Percentiles rank a stretch among this genome's conserved stretches.
These are phyloP conservation scores for Pyricularia grisea DNA, from an alignment of 2,329 filamentous ascomycete species.

Conservation along the genomic window DNA sequence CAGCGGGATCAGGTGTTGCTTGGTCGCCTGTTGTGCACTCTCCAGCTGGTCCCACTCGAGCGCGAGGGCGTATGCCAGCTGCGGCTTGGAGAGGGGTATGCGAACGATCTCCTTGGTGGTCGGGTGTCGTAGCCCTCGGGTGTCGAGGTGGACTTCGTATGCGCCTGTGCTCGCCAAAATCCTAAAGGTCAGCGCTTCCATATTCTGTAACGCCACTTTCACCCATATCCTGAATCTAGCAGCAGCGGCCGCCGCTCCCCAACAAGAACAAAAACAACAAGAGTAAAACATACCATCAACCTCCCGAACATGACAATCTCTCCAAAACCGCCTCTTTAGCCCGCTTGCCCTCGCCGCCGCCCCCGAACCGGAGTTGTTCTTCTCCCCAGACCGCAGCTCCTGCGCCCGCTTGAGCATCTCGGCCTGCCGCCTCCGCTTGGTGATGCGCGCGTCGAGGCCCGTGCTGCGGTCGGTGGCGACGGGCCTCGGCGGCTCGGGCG, in stretches of 20 bases:
- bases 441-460: constrained; percentile 25
- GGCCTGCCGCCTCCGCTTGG: constrained; percentile 43
- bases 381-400: constrained; percentile 29
- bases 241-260: too few relatives aligned
- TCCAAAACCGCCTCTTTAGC: constrained; percentile 76
- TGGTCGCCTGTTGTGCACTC: constrained; percentile 73
- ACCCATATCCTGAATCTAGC: neutral
- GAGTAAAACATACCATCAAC: constrained; percentile 42
- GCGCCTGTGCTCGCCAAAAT: constrained; percentile 20
- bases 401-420: constrained; percentile 41
- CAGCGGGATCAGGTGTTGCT: constrained; percentile 80
- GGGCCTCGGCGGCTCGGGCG: constrained; percentile 40
- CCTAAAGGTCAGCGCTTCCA: constrained; percentile 1
- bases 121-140: constrained; percentile 68
- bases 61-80: constrained; percentile 77
- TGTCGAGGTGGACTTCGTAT: constrained; percentile 65
- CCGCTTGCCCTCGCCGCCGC: constrained; percentile 24
- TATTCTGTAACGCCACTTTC: constrained; percentile 4
- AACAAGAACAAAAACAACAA: too few relatives aligned
- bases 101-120: constrained; percentile 61
- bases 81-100: constrained; percentile 64
- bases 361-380: constrained; percentile 8
- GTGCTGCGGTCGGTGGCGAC: neutral
- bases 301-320: constrained; percentile 64
- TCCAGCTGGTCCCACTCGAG: constrained; percentile 87